Evolutionary conservation across 495 filamentous ascomycete species (phyloP), one percentile per base, ranked within the genome.

Genomic region (Immersiella caudata): DNA sequence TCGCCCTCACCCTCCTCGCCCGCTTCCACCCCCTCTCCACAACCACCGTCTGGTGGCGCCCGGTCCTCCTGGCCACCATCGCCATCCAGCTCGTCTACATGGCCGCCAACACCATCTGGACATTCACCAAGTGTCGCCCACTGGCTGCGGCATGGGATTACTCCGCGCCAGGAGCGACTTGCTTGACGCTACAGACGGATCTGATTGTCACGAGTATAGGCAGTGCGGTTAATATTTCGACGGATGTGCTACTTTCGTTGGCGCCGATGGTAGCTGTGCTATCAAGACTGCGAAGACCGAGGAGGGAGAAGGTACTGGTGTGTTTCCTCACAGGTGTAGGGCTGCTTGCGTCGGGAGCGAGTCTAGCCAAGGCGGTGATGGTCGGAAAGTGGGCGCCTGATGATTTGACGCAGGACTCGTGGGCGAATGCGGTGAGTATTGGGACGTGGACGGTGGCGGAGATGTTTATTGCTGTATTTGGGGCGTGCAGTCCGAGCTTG

Each of bases 291-390:
- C 67, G 60, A 6, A 65, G 67, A 16, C 71, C 71, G 0, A n/a
- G 65, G 29, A 66, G 71, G 25, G 71, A 73, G 61, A 61, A 68
- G 35, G 26, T 73, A 27, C 57, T 73, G 51, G 67, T 73, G 21
- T 70, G 71, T 60, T 21, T 56, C 52, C 63, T 73, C 26, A 73
- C 62, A 1, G 59, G 71, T 16, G 46, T 73, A n/a, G 71, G 71
- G n/a, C 58, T 73, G 0, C 55, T 70, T 18, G 68, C 71, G 6
- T 68, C 64, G 21, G 51, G 60, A 3, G 62, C 65, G 21, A 67
- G 67, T 20, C 27, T 73, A 1, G 46, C 64, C 16, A 73, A 73
- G 60, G 46, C 59, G 2, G 60, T 69, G 35, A 56, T 66, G 6
- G 20, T 69, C 2, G 55, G 35, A 0, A n/a, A 57, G 5, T 72